phyloP scores from a whole-genome alignment of 352 stramenopile species.

The Phytophthora citricola region DNA sequence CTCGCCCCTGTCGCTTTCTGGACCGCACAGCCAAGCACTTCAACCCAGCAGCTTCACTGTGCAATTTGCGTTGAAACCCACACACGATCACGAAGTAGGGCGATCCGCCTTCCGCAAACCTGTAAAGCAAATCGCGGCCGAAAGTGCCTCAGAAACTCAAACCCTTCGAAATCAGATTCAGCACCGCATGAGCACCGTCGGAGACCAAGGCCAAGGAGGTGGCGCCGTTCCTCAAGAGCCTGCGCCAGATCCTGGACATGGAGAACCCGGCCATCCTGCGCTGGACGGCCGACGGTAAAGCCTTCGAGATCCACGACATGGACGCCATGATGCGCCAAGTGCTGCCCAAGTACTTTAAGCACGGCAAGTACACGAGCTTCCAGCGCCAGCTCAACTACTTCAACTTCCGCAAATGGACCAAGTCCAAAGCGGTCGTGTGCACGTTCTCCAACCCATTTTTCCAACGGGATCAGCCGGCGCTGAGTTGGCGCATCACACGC shows the following conservation, averaged over 20 bases:
- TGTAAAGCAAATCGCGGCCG: constrained; percentile 23
- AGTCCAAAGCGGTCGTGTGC: constrained; percentile 78
- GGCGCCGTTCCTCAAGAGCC: constrained; percentile 73
- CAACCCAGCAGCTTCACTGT: constrained; percentile 8
- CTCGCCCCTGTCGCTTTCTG: too few relatives aligned
- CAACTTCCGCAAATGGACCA: constrained; percentile 92
- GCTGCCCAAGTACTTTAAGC: constrained; percentile 95
- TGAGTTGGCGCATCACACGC: constrained; percentile 68
- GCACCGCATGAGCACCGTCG: neutral
- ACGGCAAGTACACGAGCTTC: constrained; percentile 94
- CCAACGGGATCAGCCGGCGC: constrained; percentile 58
- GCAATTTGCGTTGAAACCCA: constrained; percentile 13
- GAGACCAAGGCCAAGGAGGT: constrained; percentile 47
- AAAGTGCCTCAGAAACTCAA: constrained; percentile 18
- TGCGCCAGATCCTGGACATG: constrained; percentile 65
- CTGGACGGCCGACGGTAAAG: constrained; percentile 59
- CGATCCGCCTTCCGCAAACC: constrained; percentile 3
- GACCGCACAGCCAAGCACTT: neutral
- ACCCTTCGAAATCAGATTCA: constrained; percentile 12
- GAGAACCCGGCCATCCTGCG: constrained; percentile 56
- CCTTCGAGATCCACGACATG: constrained; percentile 83
- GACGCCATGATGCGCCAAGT: constrained; percentile 75
- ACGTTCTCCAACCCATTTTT: constrained; percentile 80
- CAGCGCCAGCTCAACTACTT: constrained; percentile 96
- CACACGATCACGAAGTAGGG: constrained; percentile 13